These are phyloP conservation scores for Trametes cubensis DNA, from an alignment of 768 basidiomycete species.

Conservation along the genomic window DNA sequence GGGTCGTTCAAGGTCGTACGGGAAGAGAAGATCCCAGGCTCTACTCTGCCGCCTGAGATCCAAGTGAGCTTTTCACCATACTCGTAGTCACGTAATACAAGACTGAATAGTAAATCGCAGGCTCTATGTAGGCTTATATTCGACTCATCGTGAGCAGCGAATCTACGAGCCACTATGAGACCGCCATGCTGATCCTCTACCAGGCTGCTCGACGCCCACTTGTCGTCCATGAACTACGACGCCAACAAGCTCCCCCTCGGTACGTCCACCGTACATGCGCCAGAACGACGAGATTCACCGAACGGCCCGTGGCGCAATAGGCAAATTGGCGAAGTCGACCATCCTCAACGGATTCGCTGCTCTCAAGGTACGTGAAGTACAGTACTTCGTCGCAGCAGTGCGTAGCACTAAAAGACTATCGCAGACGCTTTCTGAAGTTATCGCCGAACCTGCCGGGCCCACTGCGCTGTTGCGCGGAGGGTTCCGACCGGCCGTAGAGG, in stretches of 20 bases:
- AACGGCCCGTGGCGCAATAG: constrained; percentile 29
- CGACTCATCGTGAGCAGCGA: constrained; percentile 45
- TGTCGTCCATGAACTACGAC: constrained; percentile 69
- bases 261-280: constrained; percentile 18
- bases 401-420: not conserved
- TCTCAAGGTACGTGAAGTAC: constrained; percentile 52
- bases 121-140: constrained; percentile 56
- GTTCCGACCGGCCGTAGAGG: constrained; percentile 44
- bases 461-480: constrained; percentile 42
- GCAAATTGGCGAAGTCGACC: constrained; percentile 62
- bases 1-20: constrained; percentile 36
- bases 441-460: constrained; percentile 47
- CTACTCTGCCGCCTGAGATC: constrained; percentile 45
- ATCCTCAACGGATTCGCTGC: constrained; percentile 62
- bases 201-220: constrained; percentile 54
- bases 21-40: constrained; percentile 46
- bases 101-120: constrained; percentile 30
- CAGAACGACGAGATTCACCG: not conserved
- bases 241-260: constrained; percentile 66
- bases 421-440: constrained; percentile 43
- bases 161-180: too few species aligned
- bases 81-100: too few species aligned
- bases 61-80: constrained; percentile 39
- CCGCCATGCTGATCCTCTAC: not conserved
- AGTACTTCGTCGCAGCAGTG: too few species aligned